Conservation (phyloP, 352 stramenopile species). For the Pythium rishiriense region DNA sequence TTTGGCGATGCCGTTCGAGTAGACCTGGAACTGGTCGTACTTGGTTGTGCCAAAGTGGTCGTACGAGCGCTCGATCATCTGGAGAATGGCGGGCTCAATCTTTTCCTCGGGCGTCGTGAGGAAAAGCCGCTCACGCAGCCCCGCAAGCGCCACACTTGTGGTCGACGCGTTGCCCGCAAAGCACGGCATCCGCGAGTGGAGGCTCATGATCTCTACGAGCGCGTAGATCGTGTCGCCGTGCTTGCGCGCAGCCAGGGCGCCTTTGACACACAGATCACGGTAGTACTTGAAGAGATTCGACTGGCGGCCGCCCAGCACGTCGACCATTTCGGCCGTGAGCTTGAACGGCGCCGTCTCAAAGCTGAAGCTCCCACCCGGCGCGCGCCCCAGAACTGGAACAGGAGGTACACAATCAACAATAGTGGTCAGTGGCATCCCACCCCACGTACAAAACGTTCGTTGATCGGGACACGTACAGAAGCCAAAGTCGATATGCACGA, state of each 20-base stretch:
- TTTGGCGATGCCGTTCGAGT: constrained; percentile 90
- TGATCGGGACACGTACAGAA: constrained; percentile 78
- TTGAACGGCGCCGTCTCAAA: constrained; percentile 98
- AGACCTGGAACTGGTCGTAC: constrained; percentile 95
- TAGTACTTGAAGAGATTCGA: constrained; percentile 93
- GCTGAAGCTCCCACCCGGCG: constrained; percentile 91
- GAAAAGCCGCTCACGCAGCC: constrained; percentile 68
- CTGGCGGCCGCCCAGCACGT: constrained; percentile 91
- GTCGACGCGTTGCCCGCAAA: constrained; percentile 43
- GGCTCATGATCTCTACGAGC: constrained; percentile 94
- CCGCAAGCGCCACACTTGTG: constrained; percentile 32
- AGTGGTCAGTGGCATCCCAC: background rate
- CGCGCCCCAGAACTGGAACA: constrained; percentile 61
- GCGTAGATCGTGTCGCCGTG: constrained; percentile 94
- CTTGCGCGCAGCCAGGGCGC: constrained; percentile 90
- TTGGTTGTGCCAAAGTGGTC: constrained; percentile 96
- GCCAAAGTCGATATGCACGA: constrained; percentile 99
- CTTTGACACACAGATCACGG: constrained; percentile 92
- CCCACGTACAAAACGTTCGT: too few relatives aligned
- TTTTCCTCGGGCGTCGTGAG: constrained; percentile 65
- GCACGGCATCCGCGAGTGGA: constrained; percentile 77
- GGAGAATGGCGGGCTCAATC: constrained; percentile 70
- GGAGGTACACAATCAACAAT: background rate
- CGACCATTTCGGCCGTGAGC: constrained; percentile 94
- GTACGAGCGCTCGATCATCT: constrained; percentile 93